Conservation (phyloP, 129 eudicot genomes). For the Ambrosia trifida region DNA sequence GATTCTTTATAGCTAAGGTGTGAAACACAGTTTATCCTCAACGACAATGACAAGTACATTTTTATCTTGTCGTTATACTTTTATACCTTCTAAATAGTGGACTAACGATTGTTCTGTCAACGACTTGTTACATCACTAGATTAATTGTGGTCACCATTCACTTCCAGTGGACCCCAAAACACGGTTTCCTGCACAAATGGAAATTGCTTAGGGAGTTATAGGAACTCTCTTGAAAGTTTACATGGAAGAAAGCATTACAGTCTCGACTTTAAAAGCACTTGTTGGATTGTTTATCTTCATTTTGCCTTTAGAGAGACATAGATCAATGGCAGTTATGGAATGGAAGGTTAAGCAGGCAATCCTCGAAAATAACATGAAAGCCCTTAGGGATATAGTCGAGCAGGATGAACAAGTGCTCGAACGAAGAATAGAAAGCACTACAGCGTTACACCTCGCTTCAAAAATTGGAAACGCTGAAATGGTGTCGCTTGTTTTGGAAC, state of each 20-base stretch:
- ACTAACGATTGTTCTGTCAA: too few relatives aligned
- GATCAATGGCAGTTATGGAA: conserved; percentile 19
- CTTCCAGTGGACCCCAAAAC: background rate
- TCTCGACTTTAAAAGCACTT: background rate
- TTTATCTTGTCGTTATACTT: too few relatives aligned
- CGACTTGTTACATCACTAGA: background rate
- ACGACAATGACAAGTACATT: too few relatives aligned
- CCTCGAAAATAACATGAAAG: conserved; percentile 1
- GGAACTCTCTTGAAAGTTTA: background rate
- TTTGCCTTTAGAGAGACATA: background rate
- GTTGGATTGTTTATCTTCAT: background rate
- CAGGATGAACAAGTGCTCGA: conserved; percentile 26
- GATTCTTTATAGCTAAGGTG: too few relatives aligned
- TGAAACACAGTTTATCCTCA: too few relatives aligned
- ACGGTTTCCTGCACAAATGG: background rate
- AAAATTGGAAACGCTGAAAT: conserved; percentile 16
- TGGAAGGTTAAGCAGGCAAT: conserved; percentile 20
- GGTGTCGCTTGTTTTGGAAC: conserved; percentile 19
- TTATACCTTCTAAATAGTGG: too few relatives aligned
- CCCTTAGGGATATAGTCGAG: conserved; percentile 11
- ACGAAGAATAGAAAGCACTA: conserved; percentile 22
- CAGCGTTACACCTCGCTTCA: conserved; percentile 28
- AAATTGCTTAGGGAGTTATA: background rate
- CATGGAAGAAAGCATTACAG: background rate
- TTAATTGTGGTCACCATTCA: background rate